phyloP scores from a whole-genome alignment of 148 eudicot genomes.

The Selenicereus undatus region DNA sequence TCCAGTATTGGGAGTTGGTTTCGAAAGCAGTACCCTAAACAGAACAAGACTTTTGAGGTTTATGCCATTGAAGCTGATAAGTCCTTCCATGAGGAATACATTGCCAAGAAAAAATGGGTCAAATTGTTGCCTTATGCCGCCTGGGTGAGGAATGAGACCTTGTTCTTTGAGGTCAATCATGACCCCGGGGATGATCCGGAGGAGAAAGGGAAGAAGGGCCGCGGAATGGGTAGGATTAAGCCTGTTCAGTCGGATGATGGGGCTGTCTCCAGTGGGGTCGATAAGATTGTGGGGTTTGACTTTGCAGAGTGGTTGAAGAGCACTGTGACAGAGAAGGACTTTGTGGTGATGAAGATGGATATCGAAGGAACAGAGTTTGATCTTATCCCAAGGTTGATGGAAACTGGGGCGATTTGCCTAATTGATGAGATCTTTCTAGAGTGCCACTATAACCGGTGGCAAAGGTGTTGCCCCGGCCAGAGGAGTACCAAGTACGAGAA shows the following conservation, averaged over 20 bases:
- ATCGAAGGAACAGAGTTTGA: slow-evolving; percentile 94
- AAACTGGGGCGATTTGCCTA: slow-evolving; percentile 92
- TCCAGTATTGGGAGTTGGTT: slow-evolving; percentile 99
- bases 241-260: slow-evolving; percentile 45
- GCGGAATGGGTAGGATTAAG: slow-evolving; percentile 90
- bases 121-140: slow-evolving; percentile 86
- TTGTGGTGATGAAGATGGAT: slow-evolving; percentile 97
- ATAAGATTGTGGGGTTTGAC: slow-evolving; percentile 75
- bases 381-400: slow-evolving; percentile 74
- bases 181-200: slow-evolving; percentile 57
- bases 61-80: slow-evolving; percentile 93
- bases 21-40: slow-evolving; percentile 88
- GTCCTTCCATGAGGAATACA: slow-evolving; percentile 65
- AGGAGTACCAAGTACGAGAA: slow-evolving; percentile 74
- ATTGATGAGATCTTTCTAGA: slow-evolving; percentile 91
- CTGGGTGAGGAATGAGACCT: slow-evolving; percentile 82
- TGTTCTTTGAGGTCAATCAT: slow-evolving; percentile 83
- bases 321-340: slow-evolving; percentile 65
- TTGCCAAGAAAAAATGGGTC: slow-evolving; percentile 64
- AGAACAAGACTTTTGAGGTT: slow-evolving; percentile 78
- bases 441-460: slow-evolving; percentile 96
- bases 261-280: slow-evolving; percentile 34
- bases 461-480: slow-evolving; percentile 88
- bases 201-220: slow-evolving; percentile 47
- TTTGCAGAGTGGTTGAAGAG: slow-evolving; percentile 88